Evolutionary conservation across 805 yeast species (phyloP).

Genomic region (Citeromyces nyonsensis): DNA sequence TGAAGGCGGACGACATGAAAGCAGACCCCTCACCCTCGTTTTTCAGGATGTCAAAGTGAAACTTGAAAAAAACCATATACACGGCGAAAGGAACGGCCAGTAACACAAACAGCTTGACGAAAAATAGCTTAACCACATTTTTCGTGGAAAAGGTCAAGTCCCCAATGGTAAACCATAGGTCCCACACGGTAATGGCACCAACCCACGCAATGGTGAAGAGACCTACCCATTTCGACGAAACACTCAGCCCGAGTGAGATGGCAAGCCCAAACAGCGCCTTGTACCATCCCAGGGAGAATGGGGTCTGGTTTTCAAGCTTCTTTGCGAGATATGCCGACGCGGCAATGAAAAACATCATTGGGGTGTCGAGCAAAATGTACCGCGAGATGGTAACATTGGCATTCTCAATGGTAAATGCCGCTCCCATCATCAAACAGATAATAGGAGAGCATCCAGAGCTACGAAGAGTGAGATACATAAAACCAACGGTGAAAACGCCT

Average conservation of each 20-base stretch:
- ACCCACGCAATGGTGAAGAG: constrained; percentile 75
- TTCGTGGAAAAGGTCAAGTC: constrained; percentile 37
- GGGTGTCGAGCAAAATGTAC: constrained; percentile 83
- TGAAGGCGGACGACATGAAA: constrained; percentile 63
- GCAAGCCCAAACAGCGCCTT: constrained; percentile 66
- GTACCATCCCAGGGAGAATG: constrained; percentile 80
- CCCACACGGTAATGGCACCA: constrained; percentile 80
- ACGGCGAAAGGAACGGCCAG: constrained; percentile 48
- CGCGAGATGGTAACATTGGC: constrained; percentile 77
- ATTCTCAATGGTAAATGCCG: too few species aligned
- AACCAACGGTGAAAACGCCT: constrained; percentile 53
- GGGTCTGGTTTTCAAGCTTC: constrained; percentile 37
- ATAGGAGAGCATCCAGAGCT: constrained; percentile 55
- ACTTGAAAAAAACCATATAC: constrained; percentile 51
- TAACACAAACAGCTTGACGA: constrained; percentile 46
- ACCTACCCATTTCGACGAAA: constrained; percentile 96
- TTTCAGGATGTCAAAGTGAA: constrained; percentile 60
- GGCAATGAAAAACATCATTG: constrained; percentile 78
- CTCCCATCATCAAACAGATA: constrained; percentile 64
- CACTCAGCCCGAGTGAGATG: constrained; percentile 69
- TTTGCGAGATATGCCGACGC: constrained; percentile 64
- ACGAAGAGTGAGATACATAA: constrained; percentile 55
- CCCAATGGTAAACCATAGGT: constrained; percentile 75
- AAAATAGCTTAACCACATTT: constrained; percentile 46
- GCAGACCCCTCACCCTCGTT: constrained; percentile 84